Evolutionary conservation across 1,139 yeast species (phyloP), one percentile per base, ranked within the genome.

Genomic region (Saccharomyces hybrid): DNA sequence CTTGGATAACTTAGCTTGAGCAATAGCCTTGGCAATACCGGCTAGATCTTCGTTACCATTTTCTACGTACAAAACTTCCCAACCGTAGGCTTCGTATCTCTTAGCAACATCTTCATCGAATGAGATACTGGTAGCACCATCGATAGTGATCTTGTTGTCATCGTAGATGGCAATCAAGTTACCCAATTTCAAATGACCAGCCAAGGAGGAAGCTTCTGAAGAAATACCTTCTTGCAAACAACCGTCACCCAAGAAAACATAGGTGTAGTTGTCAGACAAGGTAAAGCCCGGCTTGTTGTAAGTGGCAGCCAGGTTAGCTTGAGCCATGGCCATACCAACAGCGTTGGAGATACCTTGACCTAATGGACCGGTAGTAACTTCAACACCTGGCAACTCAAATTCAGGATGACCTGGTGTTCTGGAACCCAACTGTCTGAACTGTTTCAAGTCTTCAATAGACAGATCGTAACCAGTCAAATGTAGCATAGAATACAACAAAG

Each of bases 141-240:
- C 99, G 71, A 93, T 93, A 68, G 99, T 86, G 78, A 93, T 91
- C 73, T 84, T 86, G 85, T 93, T 93, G 78, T 90, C 96, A 72
- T 93, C 99, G 85, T 95, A 95, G 77, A 93, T 84, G 57, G 95
- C 90, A 74, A 93, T 89, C 77, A 93, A 82, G 80, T 91, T 91
- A 73, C 90, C 90, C 73, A 93, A 84, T 78, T 90, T 82, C 74
- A 93, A 80, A 77, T 93, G 99, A 69, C 99, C 99, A 62, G 99
- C 99, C 61, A 91, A 77, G 48, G 99, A 93, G 65, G 82, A 81
- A 54, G 98, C 95, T 79, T 93, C 99, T 58, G 95, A 82, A 57
- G 97, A 82, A 61, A 93, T 90, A 81, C 99, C 99, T 79, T 93
- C 99, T 93, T 86, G 88, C 80, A 93, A 80, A 79, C 99, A 95